Conservation (phyloP, 108 stramenopile species). For the Heterococcus sp. region DNA sequence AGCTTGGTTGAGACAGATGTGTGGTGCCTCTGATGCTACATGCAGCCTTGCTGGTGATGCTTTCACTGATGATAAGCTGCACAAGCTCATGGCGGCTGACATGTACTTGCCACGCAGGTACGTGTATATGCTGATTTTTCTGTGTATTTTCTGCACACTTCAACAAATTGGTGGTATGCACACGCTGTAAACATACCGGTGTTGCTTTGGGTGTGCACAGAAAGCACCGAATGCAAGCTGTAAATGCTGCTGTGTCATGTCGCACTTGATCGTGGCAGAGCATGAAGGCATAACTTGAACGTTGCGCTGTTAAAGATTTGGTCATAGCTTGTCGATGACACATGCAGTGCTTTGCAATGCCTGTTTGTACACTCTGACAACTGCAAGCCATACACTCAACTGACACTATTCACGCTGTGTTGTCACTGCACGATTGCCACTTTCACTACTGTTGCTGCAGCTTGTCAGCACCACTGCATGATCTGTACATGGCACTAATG, state of each 20-base stretch:
- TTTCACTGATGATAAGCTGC: constrained; percentile 21
- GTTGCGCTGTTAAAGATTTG: neutral
- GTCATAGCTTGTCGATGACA: neutral
- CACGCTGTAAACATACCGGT: neutral
- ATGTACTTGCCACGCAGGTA: neutral
- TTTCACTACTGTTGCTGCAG: neutral
- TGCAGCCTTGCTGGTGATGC: constrained; percentile 45
- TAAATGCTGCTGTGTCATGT: neutral
- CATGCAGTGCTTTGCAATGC: neutral
- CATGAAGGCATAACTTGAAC: neutral
- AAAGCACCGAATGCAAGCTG: neutral
- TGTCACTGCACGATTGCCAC: neutral
- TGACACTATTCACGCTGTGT: neutral
- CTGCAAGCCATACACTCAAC: neutral
- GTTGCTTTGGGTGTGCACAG: neutral
- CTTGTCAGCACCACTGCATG: constrained; percentile 57
- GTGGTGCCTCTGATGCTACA: constrained; percentile 27
- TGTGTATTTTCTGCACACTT: neutral
- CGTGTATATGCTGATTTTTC: neutral
- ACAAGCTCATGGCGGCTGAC: constrained; percentile 28
- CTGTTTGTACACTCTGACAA: neutral
- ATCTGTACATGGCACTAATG: constrained; percentile 78
- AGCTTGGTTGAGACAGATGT: constrained; percentile 33
- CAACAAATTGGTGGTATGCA: neutral
- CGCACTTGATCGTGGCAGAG: neutral